Conservation (phyloP, 768 basidiomycete genomes). For the Clitopilus passeckerianus region DNA sequence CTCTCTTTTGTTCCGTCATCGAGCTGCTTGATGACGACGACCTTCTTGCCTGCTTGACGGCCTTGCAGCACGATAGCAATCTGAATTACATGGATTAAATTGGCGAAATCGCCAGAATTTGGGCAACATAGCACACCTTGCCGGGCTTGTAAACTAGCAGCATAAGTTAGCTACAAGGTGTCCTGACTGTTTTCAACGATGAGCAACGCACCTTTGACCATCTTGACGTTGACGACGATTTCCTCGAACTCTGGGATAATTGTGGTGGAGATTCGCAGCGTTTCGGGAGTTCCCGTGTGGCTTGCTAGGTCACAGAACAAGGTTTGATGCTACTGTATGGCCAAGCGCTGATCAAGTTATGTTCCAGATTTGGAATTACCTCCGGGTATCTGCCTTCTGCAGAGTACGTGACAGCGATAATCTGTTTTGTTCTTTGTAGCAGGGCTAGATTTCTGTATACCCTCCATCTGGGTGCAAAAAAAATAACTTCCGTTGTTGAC, state of each 20-base stretch:
- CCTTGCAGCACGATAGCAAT: conserved; percentile 98
- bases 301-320: conserved; percentile 34
- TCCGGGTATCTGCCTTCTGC: no score
- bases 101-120: neutral
- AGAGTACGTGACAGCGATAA: neutral
- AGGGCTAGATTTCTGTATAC: no score
- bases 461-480: no score
- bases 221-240: conserved; percentile 32
- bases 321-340: conserved; percentile 26
- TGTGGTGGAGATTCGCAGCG: neutral
- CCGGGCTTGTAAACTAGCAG: conserved; percentile 86
- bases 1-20: conserved; percentile 97
- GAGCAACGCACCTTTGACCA: conserved; percentile 49
- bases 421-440: neutral
- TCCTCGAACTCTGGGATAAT: conserved; percentile 5
- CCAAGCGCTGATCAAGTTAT: no score
- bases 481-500: no score
- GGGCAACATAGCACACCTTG: conserved; percentile 49
- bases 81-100: conserved; percentile 28
- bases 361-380: no score
- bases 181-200: conserved; percentile 11
- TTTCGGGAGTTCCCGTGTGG: conserved; percentile 36
- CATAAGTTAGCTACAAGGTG: conserved; percentile 2
- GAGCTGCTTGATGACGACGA: conserved; percentile 95
- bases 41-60: conserved; percentile 99